Percentiles rank a stretch among this genome's conserved stretches.
Conservation (phyloP, 225 moss, liverwort and hornwort species). For the Marchantia polymorpha region DNA sequence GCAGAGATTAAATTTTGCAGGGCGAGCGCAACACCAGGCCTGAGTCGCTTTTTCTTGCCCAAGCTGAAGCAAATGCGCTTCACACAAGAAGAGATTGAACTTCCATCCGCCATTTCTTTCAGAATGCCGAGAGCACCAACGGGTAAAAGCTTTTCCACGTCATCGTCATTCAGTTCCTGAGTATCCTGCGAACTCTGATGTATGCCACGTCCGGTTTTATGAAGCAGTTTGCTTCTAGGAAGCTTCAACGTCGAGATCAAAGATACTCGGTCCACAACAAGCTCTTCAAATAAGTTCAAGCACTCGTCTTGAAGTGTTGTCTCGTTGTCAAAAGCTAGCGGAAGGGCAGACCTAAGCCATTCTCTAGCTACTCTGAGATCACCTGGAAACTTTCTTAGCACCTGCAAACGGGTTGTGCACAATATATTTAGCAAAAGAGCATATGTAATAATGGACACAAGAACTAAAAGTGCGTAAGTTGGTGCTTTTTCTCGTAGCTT, state of each 20-base stretch:
- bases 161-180: constrained; percentile 12
- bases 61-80: constrained; percentile 45
- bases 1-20: constrained; percentile 51
- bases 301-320: constrained; percentile 57
- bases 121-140: constrained; percentile 34
- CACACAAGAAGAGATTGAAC: constrained; percentile 46
- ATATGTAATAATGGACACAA: background rate
- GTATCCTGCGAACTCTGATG: constrained; percentile 7
- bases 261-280: constrained; percentile 47
- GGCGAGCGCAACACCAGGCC: constrained; percentile 50
- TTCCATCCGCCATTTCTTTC: constrained; percentile 51
- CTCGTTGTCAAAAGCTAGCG: constrained; percentile 58
- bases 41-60: constrained; percentile 47
- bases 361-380: constrained; percentile 38
- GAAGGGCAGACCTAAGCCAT: constrained; percentile 54
- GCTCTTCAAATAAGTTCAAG: constrained; percentile 47
- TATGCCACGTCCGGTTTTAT: background rate
- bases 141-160: constrained; percentile 35
- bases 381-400: constrained; percentile 46
- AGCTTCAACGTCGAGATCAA: constrained; percentile 38
- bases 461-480: background rate
- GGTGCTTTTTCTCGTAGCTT: background rate
- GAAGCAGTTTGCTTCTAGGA: constrained; percentile 15
- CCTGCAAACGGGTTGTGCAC: constrained; percentile 26
- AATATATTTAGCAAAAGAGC: background rate